phyloP scores from a whole-genome alignment of 2,329 filamentous ascomycete species.

The Cladosporium oxysporum region DNA sequence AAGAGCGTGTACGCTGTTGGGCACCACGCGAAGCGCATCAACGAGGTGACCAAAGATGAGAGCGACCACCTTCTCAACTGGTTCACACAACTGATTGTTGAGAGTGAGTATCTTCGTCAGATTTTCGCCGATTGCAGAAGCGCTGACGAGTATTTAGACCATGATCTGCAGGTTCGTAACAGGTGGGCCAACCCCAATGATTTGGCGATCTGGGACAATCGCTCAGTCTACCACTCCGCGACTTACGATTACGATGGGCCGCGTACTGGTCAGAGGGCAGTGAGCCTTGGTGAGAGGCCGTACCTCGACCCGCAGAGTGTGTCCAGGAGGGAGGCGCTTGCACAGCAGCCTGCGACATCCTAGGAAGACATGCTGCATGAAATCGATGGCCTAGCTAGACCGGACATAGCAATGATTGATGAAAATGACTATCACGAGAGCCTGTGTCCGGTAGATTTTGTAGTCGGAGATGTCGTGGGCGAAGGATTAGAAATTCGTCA shows the following conservation, averaged over 20 bases:
- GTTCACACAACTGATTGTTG: slow-evolving; percentile 43
- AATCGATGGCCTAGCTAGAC: not conserved
- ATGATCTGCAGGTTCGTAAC: slow-evolving; percentile 69
- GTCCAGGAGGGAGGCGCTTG: slow-evolving; percentile 25
- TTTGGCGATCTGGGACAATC: slow-evolving; percentile 57
- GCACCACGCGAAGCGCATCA: slow-evolving; percentile 57
- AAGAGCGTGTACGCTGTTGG: slow-evolving; percentile 63
- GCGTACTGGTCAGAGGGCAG: slow-evolving; percentile 25
- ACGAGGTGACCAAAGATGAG: slow-evolving; percentile 47
- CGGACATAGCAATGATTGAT: not conserved
- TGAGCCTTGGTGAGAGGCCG: slow-evolving; percentile 27
- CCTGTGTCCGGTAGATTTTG: not conserved
- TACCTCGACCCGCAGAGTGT: slow-evolving; percentile 26
- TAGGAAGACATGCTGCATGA: not conserved
- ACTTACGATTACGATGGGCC: slow-evolving; percentile 27
- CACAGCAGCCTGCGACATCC: slow-evolving; percentile 1
- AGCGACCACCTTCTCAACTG: slow-evolving; percentile 30
- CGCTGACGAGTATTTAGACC: slow-evolving; percentile 36
- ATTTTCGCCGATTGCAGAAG: slow-evolving; percentile 24
- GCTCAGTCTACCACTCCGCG: slow-evolving; percentile 25
- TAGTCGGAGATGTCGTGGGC: not conserved
- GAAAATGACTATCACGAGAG: not conserved
- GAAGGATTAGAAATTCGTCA: not conserved
- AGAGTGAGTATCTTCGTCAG: slow-evolving; percentile 39
- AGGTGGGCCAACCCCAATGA: slow-evolving; percentile 62